phyloP scores from a whole-genome alignment of 257 asterid genomes.

The Voacanga thouarsii region DNA sequence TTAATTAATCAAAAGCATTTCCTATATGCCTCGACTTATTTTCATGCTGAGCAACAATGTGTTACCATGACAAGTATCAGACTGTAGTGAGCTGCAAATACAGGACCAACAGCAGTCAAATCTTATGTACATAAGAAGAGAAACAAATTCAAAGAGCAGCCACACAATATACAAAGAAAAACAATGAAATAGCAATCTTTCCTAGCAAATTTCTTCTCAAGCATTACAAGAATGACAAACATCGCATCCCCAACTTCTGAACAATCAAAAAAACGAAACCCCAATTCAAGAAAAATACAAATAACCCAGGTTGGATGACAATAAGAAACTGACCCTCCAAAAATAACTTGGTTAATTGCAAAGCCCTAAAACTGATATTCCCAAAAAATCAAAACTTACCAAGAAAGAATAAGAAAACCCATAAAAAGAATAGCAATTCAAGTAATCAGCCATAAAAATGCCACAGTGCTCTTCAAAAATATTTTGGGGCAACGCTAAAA shows the following conservation, averaged over 20 bases:
- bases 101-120: background rate
- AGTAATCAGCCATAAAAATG: background rate
- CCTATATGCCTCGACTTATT: background rate
- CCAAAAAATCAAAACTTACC: background rate
- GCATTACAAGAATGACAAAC: background rate
- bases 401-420: conserved; percentile 11
- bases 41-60: background rate
- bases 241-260: background rate
- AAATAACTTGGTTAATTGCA: background rate
- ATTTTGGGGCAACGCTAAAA: background rate
- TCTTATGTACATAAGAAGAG: background rate
- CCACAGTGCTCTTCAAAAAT: background rate
- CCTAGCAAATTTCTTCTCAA: background rate
- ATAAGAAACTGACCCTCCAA: background rate
- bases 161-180: background rate
- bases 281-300: background rate
- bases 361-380: conserved; percentile 29
- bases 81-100: background rate
- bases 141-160: background rate
- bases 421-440: conserved; percentile 12
- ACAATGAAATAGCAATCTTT: background rate
- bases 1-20: background rate
- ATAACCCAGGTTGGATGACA: background rate
- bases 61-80: background rate
- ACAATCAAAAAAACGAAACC: background rate